Evolutionary conservation across 2,329 filamentous ascomycete genomes (phyloP).

Genomic region (Paecilomyces sp.): DNA sequence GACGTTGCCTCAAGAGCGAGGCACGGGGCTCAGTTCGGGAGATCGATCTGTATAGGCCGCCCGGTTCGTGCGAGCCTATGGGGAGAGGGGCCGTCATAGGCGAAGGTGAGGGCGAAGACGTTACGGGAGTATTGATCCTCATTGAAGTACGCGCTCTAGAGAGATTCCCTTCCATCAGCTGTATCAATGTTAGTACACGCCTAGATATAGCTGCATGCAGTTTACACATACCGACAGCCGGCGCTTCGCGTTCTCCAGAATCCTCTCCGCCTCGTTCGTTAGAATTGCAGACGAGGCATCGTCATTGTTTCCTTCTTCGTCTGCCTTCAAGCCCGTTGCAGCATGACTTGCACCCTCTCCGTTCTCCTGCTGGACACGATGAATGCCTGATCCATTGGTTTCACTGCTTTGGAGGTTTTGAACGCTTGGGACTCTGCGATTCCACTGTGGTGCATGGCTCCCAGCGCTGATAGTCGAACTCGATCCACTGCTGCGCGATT

Average conservation of each 20-base stretch:
- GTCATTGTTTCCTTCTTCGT: conserved; percentile 45
- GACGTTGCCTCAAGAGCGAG: conserved; percentile 40
- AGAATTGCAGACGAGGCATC: conserved; percentile 66
- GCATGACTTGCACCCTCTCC: conserved; percentile 2
- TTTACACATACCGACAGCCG: conserved; percentile 65
- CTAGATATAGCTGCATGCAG: neutral
- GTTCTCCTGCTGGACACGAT: neutral
- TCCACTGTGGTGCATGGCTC: conserved; percentile 14
- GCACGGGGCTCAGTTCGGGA: conserved; percentile 33
- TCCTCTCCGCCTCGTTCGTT: conserved; percentile 78
- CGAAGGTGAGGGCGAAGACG: conserved; percentile 38
- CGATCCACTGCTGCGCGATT: conserved; percentile 25
- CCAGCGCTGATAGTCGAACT: conserved; percentile 27
- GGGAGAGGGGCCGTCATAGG: conserved; percentile 14
- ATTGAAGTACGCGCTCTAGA: conserved; percentile 67
- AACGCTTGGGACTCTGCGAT: conserved; percentile 2
- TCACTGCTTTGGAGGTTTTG: conserved; percentile 1
- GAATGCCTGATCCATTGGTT: neutral
- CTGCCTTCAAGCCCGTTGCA: conserved; percentile 15
- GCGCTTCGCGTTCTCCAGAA: conserved; percentile 86
- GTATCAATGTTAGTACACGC: conserved; percentile 12
- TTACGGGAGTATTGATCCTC: conserved; percentile 44
- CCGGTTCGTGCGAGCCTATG: conserved; percentile 31
- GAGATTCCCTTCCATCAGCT: conserved; percentile 93
- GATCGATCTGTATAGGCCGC: conserved; percentile 36